Conservation (phyloP, 1,139 yeast species). For the Meyerozyma guilliermondii region DNA sequence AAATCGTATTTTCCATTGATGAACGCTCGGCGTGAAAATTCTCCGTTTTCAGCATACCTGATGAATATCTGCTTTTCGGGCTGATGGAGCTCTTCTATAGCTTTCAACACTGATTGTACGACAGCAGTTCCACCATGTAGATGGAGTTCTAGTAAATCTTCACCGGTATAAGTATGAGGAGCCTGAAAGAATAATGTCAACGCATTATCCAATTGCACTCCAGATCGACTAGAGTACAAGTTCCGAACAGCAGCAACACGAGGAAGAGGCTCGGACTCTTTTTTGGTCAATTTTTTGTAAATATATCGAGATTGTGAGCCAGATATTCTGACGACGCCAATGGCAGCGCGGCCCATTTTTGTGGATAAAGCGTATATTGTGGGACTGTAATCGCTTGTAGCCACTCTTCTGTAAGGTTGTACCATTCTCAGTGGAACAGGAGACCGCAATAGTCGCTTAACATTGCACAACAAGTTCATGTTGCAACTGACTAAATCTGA, state of each 20-base stretch:
- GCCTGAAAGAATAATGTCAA: constrained; percentile 61
- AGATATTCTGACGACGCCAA: constrained; percentile 78
- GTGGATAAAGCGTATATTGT: constrained; percentile 92
- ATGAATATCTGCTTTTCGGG: constrained; percentile 40
- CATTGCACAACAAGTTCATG: background rate
- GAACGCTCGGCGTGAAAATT: constrained; percentile 82
- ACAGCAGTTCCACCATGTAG: constrained; percentile 94
- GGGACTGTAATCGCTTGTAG: constrained; percentile 23
- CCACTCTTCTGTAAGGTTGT: background rate
- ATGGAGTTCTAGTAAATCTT: constrained; percentile 81
- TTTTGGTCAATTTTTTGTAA: constrained; percentile 41
- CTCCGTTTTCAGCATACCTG: constrained; percentile 89
- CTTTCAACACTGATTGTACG: constrained; percentile 57
- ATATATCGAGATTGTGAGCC: constrained; percentile 59
- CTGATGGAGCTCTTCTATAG: constrained; percentile 52
- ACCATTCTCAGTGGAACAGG: background rate
- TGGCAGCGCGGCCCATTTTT: constrained; percentile 74
- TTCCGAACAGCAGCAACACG: constrained; percentile 55
- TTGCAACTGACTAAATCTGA: background rate
- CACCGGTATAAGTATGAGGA: constrained; percentile 92
- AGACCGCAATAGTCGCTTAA: background rate
- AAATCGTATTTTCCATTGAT: constrained; percentile 62
- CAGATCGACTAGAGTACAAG: constrained; percentile 37
- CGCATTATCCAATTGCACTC: constrained; percentile 66
- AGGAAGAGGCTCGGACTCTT: constrained; percentile 36